Percentiles rank a stretch among this genome's conserved stretches.
Conservation (phyloP, 2,329 filamentous ascomycete species). For the Ramichloridium luteum region DNA sequence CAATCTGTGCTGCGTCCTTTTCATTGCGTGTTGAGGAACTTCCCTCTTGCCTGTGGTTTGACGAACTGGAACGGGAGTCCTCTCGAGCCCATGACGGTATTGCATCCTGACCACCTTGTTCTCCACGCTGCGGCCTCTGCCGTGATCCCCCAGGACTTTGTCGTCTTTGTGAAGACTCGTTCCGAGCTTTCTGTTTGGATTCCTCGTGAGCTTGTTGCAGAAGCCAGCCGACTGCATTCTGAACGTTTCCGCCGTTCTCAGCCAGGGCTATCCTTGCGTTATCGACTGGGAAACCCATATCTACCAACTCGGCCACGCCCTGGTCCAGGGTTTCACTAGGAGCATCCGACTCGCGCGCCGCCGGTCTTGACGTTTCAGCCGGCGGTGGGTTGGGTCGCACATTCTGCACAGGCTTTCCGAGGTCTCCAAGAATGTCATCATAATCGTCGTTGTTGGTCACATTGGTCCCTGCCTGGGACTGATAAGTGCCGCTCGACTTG, state of each 20-base stretch:
- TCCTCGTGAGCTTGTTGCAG: constrained; percentile 83
- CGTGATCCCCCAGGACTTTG: constrained; percentile 10
- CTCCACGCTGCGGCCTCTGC: constrained; percentile 14
- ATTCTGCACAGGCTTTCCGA: constrained; percentile 39
- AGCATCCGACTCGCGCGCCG: too few relatives aligned
- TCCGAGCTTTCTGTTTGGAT: constrained; percentile 55
- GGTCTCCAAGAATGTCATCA: constrained; percentile 50
- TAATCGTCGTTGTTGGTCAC: constrained; percentile 38
- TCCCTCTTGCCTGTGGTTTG: constrained; percentile 33
- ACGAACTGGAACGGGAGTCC: constrained; percentile 33
- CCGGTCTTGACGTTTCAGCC: too few relatives aligned
- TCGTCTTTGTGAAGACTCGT: constrained; percentile 15
- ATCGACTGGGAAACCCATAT: constrained; percentile 85
- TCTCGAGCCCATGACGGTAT: constrained; percentile 53
- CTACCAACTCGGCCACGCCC: constrained; percentile 76
- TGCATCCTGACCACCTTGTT: constrained; percentile 27
- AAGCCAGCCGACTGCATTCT: constrained; percentile 78
- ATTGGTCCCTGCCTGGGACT: too few relatives aligned
- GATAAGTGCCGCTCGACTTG: constrained; percentile 5
- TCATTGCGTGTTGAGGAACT: constrained; percentile 45
- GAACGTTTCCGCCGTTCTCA: constrained; percentile 71
- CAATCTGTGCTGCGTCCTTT: constrained; percentile 66
- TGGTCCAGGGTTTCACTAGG: too few relatives aligned
- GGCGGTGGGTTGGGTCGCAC: background rate
- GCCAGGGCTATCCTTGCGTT: constrained; percentile 70